phyloP scores from a whole-genome alignment of 2,329 filamentous ascomycete genomes.

The Aspergillus aculeatus region DNA sequence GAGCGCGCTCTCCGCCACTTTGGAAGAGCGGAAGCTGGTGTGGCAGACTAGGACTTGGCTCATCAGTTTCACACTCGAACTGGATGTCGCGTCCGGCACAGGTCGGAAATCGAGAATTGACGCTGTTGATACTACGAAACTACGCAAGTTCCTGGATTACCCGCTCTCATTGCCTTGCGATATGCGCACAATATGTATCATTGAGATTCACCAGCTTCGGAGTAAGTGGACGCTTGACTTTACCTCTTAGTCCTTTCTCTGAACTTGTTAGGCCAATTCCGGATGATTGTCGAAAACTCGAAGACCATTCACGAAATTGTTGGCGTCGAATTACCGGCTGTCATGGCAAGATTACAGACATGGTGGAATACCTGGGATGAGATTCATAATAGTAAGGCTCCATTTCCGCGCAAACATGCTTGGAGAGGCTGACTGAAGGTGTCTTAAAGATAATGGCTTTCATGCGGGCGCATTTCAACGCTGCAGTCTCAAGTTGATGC shows the following conservation, averaged over 20 bases:
- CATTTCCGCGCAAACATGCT: neutral
- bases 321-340: slow-evolving; percentile 28
- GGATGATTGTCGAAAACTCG: slow-evolving; percentile 30
- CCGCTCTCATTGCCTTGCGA: slow-evolving; percentile 36
- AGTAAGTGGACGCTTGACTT: slow-evolving; percentile 16
- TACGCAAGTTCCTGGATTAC: slow-evolving; percentile 36
- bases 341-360: slow-evolving; percentile 31
- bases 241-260: neutral
- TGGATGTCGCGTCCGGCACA: slow-evolving; percentile 37
- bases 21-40: slow-evolving; percentile 35
- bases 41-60: slow-evolving; percentile 39
- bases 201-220: slow-evolving; percentile 38
- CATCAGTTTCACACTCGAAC: slow-evolving; percentile 35
- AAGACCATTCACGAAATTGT: slow-evolving; percentile 27
- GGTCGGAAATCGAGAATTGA: slow-evolving; percentile 36
- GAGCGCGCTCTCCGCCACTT: slow-evolving; percentile 35
- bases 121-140: slow-evolving; percentile 33
- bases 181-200: slow-evolving; percentile 36
- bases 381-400: slow-evolving; percentile 31
- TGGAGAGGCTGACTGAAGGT: neutral
- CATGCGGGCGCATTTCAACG: slow-evolving; percentile 38
- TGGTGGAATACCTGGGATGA: slow-evolving; percentile 40
- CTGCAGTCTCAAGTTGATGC: slow-evolving; percentile 35
- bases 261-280: slow-evolving; percentile 23
- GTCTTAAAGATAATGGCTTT: slow-evolving; percentile 33